Evolutionary conservation across 345 rosid species (phyloP).

Genomic region (Nasturtium officinale): DNA sequence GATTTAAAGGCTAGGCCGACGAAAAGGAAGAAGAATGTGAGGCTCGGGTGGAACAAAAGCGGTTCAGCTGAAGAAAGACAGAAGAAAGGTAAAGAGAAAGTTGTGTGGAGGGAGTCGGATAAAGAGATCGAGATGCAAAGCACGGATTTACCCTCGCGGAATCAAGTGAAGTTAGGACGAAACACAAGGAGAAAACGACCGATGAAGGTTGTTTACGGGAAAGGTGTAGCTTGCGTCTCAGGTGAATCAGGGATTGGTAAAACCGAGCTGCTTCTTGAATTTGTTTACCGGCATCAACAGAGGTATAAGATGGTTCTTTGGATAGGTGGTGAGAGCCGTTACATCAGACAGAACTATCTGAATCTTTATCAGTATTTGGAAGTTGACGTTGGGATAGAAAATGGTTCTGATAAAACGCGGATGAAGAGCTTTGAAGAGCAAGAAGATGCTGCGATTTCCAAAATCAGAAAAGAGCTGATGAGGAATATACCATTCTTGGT

Average conservation of each 20-base stretch:
- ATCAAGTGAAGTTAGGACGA: conserved; percentile 50
- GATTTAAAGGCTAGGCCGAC: conserved; percentile 71
- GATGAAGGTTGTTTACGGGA: conserved; percentile 66
- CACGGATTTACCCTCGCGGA: conserved; percentile 46
- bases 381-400: conserved; percentile 79
- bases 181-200: conserved; percentile 68
- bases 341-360: conserved; percentile 81
- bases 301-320: conserved; percentile 94
- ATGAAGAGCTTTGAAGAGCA: conserved; percentile 88
- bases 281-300: conserved; percentile 81
- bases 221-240: conserved; percentile 84
- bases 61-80: conserved; percentile 53
- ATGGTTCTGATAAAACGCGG: conserved; percentile 56
- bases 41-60: conserved; percentile 71
- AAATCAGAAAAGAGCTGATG: conserved; percentile 82
- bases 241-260: conserved; percentile 95
- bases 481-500: conserved; percentile 88
- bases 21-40: conserved; percentile 66
- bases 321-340: conserved; percentile 92
- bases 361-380: conserved; percentile 80
- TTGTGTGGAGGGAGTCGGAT: conserved; percentile 93
- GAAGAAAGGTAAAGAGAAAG: conserved; percentile 83
- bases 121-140: conserved; percentile 93
- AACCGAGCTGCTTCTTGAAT: conserved; percentile 95
- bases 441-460: conserved; percentile 78